Evolutionary conservation across 2,329 filamentous ascomycete species (phyloP).

Genomic region (Pseudogymnoascus destructans): DNA sequence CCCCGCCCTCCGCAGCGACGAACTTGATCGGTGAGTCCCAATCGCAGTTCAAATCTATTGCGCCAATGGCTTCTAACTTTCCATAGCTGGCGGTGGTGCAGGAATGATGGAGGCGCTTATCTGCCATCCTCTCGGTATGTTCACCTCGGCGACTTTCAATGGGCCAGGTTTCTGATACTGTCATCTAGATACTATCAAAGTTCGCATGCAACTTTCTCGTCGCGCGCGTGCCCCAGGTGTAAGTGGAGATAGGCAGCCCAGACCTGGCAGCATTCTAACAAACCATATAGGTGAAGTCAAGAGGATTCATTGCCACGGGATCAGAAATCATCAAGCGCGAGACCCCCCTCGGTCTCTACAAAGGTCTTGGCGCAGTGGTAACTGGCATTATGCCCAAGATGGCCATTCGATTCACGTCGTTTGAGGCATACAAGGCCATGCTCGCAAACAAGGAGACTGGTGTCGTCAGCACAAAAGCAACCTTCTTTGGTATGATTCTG

Average conservation of each 20-base stretch:
- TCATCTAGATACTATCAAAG: constrained; percentile 78
- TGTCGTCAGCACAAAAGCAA: constrained; percentile 54
- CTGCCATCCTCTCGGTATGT: constrained; percentile 80
- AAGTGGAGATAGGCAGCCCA: constrained; percentile 23
- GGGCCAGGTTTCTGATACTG: constrained; percentile 15
- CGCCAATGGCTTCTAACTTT: constrained; percentile 9
- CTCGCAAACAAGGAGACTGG: constrained; percentile 59
- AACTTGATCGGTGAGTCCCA: constrained; percentile 68
- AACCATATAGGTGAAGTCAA: constrained; percentile 46
- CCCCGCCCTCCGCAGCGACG: constrained; percentile 71
- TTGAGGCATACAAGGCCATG: constrained; percentile 85
- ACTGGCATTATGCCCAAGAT: constrained; percentile 98
- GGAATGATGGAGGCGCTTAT: constrained; percentile 98
- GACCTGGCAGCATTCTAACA: background rate
- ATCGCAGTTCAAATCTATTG: constrained; percentile 10
- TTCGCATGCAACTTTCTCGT: constrained; percentile 94
- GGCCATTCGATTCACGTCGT: constrained; percentile 97
- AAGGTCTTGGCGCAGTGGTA: constrained; percentile 90
- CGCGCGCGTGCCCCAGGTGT: constrained; percentile 71
- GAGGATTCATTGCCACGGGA: constrained; percentile 80
- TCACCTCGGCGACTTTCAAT: background rate
- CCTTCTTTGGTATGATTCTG: constrained; percentile 47
- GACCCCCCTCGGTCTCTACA: constrained; percentile 88
- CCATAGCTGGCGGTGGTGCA: constrained; percentile 77
- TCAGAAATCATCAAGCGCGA: constrained; percentile 77